phyloP scores from a whole-genome alignment of 2,329 filamentous ascomycete species.

The Aspergillus niger region DNA sequence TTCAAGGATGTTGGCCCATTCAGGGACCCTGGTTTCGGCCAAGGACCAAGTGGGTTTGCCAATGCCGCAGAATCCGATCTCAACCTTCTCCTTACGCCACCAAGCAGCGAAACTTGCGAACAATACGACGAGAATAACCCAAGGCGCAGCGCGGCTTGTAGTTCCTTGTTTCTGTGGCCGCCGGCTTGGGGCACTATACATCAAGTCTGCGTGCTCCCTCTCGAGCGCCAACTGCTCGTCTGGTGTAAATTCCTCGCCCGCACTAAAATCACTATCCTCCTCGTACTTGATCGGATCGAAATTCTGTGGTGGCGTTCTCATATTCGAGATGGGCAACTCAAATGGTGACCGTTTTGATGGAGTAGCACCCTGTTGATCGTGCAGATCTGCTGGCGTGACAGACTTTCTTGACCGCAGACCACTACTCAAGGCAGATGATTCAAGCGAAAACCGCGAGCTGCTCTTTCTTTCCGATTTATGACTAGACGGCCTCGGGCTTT shows the following conservation, averaged over 20 bases:
- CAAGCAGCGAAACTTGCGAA: slow-evolving; percentile 73
- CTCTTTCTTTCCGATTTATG: slow-evolving; percentile 52
- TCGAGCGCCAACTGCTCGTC: slow-evolving; percentile 82
- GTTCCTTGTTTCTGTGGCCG: slow-evolving; percentile 44
- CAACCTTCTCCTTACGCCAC: slow-evolving; percentile 94
- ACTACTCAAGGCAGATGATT: slow-evolving; percentile 29
- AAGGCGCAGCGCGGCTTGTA: slow-evolving; percentile 63
- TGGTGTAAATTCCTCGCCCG: slow-evolving; percentile 90
- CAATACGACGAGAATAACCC: slow-evolving; percentile 70
- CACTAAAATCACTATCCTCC: slow-evolving; percentile 55
- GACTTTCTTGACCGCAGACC: slow-evolving; percentile 36
- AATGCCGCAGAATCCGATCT: slow-evolving; percentile 90
- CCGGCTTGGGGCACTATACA: slow-evolving; percentile 27
- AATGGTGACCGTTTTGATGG: slow-evolving; percentile 61
- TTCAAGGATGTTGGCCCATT: slow-evolving; percentile 68
- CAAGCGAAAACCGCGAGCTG: slow-evolving; percentile 43
- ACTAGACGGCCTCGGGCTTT: slow-evolving; percentile 34
- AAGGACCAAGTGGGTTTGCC: slow-evolving; percentile 65
- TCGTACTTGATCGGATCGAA: slow-evolving; percentile 45
- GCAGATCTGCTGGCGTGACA: slow-evolving; percentile 38
- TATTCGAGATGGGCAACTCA: slow-evolving; percentile 52
- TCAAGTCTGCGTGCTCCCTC: slow-evolving; percentile 62
- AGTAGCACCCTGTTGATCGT: slow-evolving; percentile 55
- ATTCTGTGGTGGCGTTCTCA: slow-evolving; percentile 35
- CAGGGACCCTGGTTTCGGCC: slow-evolving; percentile 67